Base-by-base conservation (phyloP, 1,284 basidiomycete genomes). In the Cryptococcus sp. region DNA sequence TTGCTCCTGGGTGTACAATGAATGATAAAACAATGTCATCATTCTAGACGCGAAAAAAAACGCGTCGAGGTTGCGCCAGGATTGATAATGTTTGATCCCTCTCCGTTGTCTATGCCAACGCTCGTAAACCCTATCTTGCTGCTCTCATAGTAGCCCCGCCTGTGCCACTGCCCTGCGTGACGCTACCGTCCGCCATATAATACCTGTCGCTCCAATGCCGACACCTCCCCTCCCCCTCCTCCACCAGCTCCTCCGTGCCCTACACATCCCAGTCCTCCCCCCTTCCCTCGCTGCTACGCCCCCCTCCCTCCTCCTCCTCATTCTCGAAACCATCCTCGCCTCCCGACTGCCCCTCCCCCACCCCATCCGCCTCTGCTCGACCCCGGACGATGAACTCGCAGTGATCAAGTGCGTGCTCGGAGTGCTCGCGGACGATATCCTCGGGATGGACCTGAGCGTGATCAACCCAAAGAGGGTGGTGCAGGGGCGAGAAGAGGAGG, bases 321-420 rank as follows among this genome's bases (percentile, higher is more conserved):
- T 61, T 23, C 57, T 70, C 40, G 67, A 69, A 40, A 40, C 39
- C 2, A 51, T 69, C 15, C 52, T 68, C n/a, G 37, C 44, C 13
- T 28, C 49, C 13, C 56, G 57, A 1, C 47, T 68, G 13, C 44
- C 60, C 9, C 55, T 66, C 12, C 49, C 56, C 4, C 12, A 48
- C 2, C 24, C 54, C 12, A 49, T 62, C 13, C 56, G 65, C n/a
- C 28, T 20, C 18, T 66, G 64, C 18, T 7, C 44, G 4, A 60
- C 53, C 0, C 16, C 16, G 11, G 43, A 40, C 16, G 65, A 65
- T 35, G 68, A 70, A 52, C 33, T 66, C 5, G 55, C 43, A 9
- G 55, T 68, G 12, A 50, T 66, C 18, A 70, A 72, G 48, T 64
- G 59, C 45, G 24, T 72, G 2, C 51, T 72, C 4, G 70, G 70